A percentile compares a stretch with the other conserved stretches of the same genome.
Evolutionary conservation across 2,329 filamentous ascomycete genomes (phyloP).

Genomic region (Aspergillus ochraceus): DNA sequence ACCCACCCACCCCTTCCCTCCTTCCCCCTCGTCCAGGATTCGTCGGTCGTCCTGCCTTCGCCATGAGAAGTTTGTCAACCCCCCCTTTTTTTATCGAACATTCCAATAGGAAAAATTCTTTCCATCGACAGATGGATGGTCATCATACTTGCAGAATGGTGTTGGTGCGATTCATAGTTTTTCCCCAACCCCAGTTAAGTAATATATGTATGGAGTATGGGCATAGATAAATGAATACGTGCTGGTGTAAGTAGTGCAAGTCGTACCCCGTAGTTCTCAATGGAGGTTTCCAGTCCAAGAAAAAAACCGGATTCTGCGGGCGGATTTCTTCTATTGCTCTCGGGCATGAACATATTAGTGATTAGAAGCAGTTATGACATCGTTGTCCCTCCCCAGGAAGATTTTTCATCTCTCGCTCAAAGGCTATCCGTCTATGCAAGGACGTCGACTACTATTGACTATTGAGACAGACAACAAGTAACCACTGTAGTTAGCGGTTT

Average conservation of each 20-base stretch:
- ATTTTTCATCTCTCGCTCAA: background rate
- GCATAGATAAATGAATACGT: no score
- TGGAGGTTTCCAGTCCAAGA: background rate
- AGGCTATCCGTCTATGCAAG: conserved; percentile 7
- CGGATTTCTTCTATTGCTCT: background rate
- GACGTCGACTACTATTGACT: conserved; percentile 8
- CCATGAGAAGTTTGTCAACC: background rate
- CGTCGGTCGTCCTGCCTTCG: background rate
- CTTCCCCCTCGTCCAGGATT: background rate
- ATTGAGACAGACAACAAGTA: background rate
- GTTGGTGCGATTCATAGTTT: no score
- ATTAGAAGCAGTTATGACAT: no score
- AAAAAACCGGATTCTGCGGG: background rate
- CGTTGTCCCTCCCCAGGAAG: no score
- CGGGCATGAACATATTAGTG: background rate
- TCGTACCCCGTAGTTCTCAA: background rate
- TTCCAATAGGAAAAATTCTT: background rate
- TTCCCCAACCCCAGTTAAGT: no score
- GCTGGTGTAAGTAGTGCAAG: no score
- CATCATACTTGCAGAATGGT: no score
- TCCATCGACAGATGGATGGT: background rate
- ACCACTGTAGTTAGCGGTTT: background rate
- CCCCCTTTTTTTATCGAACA: background rate
- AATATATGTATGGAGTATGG: no score
- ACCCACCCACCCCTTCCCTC: background rate